These are phyloP conservation scores for Cordyceps javanica DNA, from an alignment of 2,329 filamentous ascomycete species.

Conservation along the genomic window DNA sequence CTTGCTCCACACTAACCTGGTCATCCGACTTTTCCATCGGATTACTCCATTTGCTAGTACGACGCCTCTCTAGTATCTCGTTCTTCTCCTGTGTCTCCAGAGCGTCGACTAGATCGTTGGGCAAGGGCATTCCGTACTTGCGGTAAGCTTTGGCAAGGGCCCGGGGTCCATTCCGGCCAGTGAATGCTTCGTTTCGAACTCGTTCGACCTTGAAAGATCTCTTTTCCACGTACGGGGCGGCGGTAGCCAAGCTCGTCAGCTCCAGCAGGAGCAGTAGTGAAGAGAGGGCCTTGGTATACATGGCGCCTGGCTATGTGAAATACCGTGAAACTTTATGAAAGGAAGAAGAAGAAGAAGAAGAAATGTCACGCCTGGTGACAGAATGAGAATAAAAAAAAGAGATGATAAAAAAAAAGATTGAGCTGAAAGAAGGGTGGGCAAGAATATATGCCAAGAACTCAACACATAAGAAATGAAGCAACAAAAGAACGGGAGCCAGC, in stretches of 20 bases:
- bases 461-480: neutral
- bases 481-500: neutral
- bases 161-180: constrained; percentile 47
- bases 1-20: neutral
- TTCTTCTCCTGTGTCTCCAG: constrained; percentile 22
- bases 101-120: constrained; percentile 35
- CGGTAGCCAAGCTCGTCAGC: constrained; percentile 40
- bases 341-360: neutral
- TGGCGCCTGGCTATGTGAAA: constrained; percentile 6
- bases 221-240: constrained; percentile 33
- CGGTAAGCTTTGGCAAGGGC: constrained; percentile 61
- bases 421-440: neutral
- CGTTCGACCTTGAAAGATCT: constrained; percentile 58
- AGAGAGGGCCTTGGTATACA: constrained; percentile 14
- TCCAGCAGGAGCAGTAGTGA: constrained; percentile 43
- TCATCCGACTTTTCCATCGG: neutral
- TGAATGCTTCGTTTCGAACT: constrained; percentile 48
- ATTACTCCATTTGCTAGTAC: neutral
- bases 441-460: neutral
- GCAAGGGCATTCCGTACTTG: constrained; percentile 57
- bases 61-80: constrained; percentile 1
- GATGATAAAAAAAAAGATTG: neutral
- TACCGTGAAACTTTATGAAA: neutral
- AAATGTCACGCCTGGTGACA: constrained; percentile 8
- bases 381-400: neutral